Evolutionary conservation across 257 asterid species (phyloP).

Genomic region (Vinca minor): DNA sequence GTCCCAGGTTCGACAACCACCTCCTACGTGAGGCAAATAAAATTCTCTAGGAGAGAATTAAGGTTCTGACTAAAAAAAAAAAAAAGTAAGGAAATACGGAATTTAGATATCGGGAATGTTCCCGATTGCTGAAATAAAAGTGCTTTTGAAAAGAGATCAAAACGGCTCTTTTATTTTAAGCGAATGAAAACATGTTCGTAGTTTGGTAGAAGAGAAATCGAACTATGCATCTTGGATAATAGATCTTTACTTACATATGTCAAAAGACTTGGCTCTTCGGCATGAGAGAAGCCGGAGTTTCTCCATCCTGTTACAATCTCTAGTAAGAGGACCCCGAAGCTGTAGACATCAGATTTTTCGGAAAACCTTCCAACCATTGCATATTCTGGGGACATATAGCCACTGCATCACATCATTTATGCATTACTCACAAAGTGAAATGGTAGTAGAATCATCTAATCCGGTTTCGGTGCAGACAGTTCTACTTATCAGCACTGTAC

Average conservation of each 20-base stretch:
- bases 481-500: too few relatives aligned
- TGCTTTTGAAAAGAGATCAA: too few relatives aligned
- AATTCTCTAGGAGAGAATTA: too few relatives aligned
- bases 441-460: too few relatives aligned
- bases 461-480: too few relatives aligned
- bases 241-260: slow-evolving; percentile 39
- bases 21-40: too few relatives aligned
- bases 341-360: slow-evolving; percentile 59
- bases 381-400: slow-evolving; percentile 77
- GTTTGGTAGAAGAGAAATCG: neutral
- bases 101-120: too few relatives aligned
- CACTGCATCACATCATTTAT: slow-evolving; percentile 34
- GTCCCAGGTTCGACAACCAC: too few relatives aligned
- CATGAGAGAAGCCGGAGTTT: slow-evolving; percentile 29
- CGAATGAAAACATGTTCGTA: too few relatives aligned
- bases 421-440: neutral
- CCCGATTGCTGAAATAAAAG: too few relatives aligned
- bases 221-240: neutral
- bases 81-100: slow-evolving; percentile 10
- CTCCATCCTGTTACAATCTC: slow-evolving; percentile 56
- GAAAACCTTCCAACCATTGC: slow-evolving; percentile 63
- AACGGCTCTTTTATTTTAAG: too few relatives aligned
- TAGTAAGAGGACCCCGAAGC: slow-evolving; percentile 52
- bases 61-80: too few relatives aligned
- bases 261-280: slow-evolving; percentile 38